phyloP scores from a whole-genome alignment of 1,284 basidiomycete species.

The Microbotryum silenes-acaulis region DNA sequence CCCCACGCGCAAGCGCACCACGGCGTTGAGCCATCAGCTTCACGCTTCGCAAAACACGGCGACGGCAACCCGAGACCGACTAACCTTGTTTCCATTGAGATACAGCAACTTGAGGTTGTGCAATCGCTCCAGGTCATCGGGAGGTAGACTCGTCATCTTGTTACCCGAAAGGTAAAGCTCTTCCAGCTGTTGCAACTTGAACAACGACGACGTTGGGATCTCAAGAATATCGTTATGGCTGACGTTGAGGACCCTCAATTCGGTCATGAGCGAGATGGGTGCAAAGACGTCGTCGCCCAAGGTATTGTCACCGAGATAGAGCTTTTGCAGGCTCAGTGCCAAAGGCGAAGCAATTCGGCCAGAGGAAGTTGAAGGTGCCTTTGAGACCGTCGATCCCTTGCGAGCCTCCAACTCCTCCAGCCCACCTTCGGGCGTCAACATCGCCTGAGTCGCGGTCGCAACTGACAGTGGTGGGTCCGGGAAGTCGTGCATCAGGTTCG shows the following conservation, averaged over 20 bases:
- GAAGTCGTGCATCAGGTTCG: constrained; percentile 73
- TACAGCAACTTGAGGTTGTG: constrained; percentile 65
- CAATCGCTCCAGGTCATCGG: constrained; percentile 71
- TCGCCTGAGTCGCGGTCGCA: constrained; percentile 1
- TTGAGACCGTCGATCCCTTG: constrained; percentile 35
- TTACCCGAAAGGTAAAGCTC: constrained; percentile 92
- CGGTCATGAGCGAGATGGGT: constrained; percentile 63
- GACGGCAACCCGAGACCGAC: background rate
- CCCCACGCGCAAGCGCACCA: background rate
- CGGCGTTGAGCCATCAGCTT: background rate
- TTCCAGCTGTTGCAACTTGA: constrained; percentile 59
- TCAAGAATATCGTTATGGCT: constrained; percentile 95
- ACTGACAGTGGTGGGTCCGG: constrained; percentile 52
- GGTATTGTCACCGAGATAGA: constrained; percentile 85
- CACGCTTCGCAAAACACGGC: background rate
- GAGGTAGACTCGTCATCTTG: constrained; percentile 78
- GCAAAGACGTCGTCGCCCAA: constrained; percentile 75
- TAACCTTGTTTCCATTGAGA: constrained; percentile 77
- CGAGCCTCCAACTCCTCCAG: constrained; percentile 32
- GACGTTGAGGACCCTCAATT: constrained; percentile 76
- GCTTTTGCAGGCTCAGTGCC: constrained; percentile 60
- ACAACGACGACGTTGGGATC: constrained; percentile 62
- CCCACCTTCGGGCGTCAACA: constrained; percentile 2
- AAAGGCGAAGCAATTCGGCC: constrained; percentile 53
- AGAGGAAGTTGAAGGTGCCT: constrained; percentile 27